A percentile compares a stretch with the other conserved stretches of the same genome.
Evolutionary conservation across 2,329 filamentous ascomycete species (phyloP).

Genomic region (Acrocalymma vagum): DNA sequence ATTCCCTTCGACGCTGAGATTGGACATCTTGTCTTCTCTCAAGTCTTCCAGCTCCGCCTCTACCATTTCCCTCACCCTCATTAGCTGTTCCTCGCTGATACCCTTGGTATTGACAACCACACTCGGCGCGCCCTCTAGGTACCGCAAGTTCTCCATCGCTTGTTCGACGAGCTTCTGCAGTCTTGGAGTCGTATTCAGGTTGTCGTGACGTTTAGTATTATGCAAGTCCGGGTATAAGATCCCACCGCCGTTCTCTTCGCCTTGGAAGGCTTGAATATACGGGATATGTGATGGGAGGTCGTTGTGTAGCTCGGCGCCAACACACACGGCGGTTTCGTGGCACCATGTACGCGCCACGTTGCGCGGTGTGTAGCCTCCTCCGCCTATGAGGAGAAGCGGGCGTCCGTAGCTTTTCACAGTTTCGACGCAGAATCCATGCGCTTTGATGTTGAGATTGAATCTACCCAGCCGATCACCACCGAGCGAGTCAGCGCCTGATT

Average conservation of each 20-base stretch:
- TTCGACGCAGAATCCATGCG: conserved; percentile 89
- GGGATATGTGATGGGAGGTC: conserved; percentile 82
- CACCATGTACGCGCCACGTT: conserved; percentile 98
- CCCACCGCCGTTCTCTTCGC: conserved; percentile 73
- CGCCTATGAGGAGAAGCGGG: conserved; percentile 89
- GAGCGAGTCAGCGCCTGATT: conserved; percentile 94
- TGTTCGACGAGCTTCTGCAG: conserved; percentile 78
- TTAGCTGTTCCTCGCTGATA: conserved; percentile 73
- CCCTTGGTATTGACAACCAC: conserved; percentile 76
- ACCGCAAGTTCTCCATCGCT: conserved; percentile 85
- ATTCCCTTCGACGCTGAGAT: conserved; percentile 61
- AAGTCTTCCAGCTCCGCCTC: conserved; percentile 74
- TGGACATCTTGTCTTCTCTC: conserved; percentile 64
- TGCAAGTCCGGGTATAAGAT: conserved; percentile 88
- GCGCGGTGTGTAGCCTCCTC: conserved; percentile 93
- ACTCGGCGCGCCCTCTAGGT: conserved; percentile 84
- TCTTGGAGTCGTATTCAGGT: conserved; percentile 81
- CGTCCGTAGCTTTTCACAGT: conserved; percentile 84
- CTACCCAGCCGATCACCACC: conserved; percentile 92
- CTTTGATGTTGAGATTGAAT: conserved; percentile 96
- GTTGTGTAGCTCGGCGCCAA: conserved; percentile 75
- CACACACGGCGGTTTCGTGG: conserved; percentile 92
- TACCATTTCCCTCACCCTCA: conserved; percentile 70
- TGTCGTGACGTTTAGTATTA: conserved; percentile 75
- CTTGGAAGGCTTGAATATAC: conserved; percentile 83